Evolutionary conservation across 805 yeast species (phyloP), one percentile per base, ranked within the genome.

Genomic region (Zygotorulaspora chibaensis): DNA sequence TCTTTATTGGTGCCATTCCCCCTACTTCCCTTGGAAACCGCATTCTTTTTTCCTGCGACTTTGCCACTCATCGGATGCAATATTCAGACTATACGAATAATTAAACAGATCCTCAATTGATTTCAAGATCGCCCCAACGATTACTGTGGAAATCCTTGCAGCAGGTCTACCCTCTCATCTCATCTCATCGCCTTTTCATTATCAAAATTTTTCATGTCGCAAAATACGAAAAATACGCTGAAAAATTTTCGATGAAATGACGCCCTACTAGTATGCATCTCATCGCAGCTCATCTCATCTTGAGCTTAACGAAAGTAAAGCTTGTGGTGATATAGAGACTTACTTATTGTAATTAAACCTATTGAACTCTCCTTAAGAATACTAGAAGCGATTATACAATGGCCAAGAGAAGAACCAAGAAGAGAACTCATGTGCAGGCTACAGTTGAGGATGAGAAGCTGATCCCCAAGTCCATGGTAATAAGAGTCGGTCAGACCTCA

Each of bases 381-480:
- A 20, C 25, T 20, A 20, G 25, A 20, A 4, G 25, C 7, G 25
- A 20, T 5, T 20, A 4, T 7, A 7, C 30, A 43, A 77, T 77
- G 81, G 81, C 79, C 34, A 73, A 71, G 56, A 71, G 80, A 72
- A 76, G 78, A 69, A 76, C 73, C 46, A 90, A 89, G 70, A 86
- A 81, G 64, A 84, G 96, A 77, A 91, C 98, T 12, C 97, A 90
- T 64, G 84, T 73, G 40, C 75, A 75, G 50, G 70, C 79, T 20
- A 83, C 79, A 52, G 44, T 50, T n/a, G 95, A 83, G 55, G 87
- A 83, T 47, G 67, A 70, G 38, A 81, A 82, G 40, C 81, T 80
- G 58, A 80, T 88, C 50, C 98, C 99, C 16, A 79, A 85, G 59
- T 89, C 97, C 1, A 90, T 93, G 96, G 98, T 93, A 44, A 76